Conservation (phyloP, 257 asterid species). For the Ajuga chamaepitys region DNA sequence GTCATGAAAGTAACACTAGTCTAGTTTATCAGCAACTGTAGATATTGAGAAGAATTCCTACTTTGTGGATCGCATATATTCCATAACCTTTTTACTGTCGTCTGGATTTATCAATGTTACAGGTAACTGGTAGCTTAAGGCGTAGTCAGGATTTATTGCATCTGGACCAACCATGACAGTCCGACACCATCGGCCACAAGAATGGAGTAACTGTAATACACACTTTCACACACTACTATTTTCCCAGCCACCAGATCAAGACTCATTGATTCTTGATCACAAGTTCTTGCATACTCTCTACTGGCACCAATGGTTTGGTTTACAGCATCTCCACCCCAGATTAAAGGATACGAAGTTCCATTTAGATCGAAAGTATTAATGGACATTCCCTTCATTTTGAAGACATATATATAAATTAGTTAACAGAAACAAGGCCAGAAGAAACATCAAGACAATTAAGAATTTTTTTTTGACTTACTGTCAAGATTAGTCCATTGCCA, state of each 20-base stretch:
- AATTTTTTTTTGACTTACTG: too few relatives aligned
- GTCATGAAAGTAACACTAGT: background rate
- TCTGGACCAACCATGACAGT: constrained; percentile 26
- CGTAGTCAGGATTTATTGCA: constrained; percentile 21
- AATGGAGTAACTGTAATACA: constrained; percentile 31
- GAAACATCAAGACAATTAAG: background rate
- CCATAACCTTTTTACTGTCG: constrained; percentile 28
- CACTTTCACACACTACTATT: constrained; percentile 32
- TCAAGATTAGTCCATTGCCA: constrained; percentile 42
- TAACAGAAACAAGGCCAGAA: background rate
- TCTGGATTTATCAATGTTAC: constrained; percentile 27
- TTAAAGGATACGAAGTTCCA: constrained; percentile 39
- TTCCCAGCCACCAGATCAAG: constrained; percentile 29
- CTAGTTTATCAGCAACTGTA: too few relatives aligned
- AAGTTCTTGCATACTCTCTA: constrained; percentile 17
- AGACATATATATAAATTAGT: background rate
- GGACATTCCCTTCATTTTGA: constrained; percentile 50
- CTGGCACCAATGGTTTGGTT: constrained; percentile 40
- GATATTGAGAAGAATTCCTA: background rate
- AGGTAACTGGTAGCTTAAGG: constrained; percentile 42
- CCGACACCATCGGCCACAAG: constrained; percentile 29
- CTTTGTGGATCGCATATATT: constrained; percentile 34
- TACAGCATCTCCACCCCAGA: constrained; percentile 74
- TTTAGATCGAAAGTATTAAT: constrained; percentile 49
- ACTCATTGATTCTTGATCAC: constrained; percentile 26